Evolutionary conservation across 345 rosid genomes (phyloP), one percentile per base, ranked within the genome.

Genomic region (Combretum micranthum): DNA sequence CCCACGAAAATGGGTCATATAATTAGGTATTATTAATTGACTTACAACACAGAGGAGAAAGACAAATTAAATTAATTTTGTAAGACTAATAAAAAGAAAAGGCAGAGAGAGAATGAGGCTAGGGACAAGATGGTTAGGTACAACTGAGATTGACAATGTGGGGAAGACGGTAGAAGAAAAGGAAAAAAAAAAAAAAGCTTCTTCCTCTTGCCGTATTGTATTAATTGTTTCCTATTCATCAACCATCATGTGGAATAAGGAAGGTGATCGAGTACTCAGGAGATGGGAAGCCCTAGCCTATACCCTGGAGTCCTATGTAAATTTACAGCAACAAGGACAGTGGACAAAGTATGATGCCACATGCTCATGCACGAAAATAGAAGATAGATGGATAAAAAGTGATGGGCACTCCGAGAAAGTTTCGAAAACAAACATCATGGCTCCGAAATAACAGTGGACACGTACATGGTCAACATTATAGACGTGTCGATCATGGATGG

Each of bases 121-220:
- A 7, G 57, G 18, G 26, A 52, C 57, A 61, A 17, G 56, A 13
- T 52, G 57, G 64, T 42, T 60, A 42, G 64, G 56, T 60, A 56
- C 56, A 42, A 51, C 50, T 7, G 64, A 51, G 49, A 46, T 8
- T 47, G 22, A 56, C 13, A 56, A 56, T 56, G 49, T 44, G 59
- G 59, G 37, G 44, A 47, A 44, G 18, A 56, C 12, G 45, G 23
- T 1, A 44, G 20, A 44, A 44, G 42, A 8, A n/a, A n/a, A n/a
- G n/a, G n/a, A n/a, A n/a, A n/a, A n/a, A n/a, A n/a, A n/a, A n/a
- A n/a, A n/a, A n/a, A n/a, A n/a, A 10, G 2, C 22, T 13, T 37
- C 42, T 42, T 54, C 57, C 57, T 39, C 42, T 39, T 21, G 17
- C 20, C 21, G 8, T 43, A 56, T 23, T n/a, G 44, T 56, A 18